A percentile compares a stretch with the other conserved stretches of the same genome.
Evolutionary conservation across 208 protist species (phyloP).

Genomic region (Spongospora subterranea): DNA sequence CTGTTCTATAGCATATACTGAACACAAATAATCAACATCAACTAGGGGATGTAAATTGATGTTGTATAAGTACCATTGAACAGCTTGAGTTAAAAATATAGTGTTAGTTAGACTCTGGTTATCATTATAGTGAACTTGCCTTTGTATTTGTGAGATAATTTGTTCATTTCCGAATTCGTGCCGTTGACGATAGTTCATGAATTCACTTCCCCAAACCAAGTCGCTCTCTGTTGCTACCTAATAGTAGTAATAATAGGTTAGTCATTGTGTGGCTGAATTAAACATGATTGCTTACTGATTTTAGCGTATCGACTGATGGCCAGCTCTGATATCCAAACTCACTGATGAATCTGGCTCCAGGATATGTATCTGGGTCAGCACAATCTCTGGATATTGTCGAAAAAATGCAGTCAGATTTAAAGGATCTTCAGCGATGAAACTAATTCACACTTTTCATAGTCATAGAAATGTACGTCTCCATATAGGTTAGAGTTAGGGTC

Average conservation of each 20-base stretch:
- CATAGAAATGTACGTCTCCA: conserved; percentile 43
- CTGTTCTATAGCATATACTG: conserved; percentile 61
- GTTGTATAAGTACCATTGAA: not conserved
- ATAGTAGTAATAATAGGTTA: not conserved
- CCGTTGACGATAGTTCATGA: not conserved
- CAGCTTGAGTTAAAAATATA: conserved; percentile 25
- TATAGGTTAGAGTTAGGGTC: not conserved
- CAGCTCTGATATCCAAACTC: conserved; percentile 47
- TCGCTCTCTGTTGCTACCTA: not conserved
- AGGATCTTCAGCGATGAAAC: not conserved
- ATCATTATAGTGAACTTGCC: not conserved
- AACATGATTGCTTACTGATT: not conserved
- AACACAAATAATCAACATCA: not conserved
- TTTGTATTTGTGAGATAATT: not conserved
- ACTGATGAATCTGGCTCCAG: conserved; percentile 7
- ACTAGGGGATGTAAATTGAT: not conserved
- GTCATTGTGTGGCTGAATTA: not conserved
- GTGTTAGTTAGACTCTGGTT: not conserved
- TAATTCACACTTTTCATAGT: conserved; percentile 9
- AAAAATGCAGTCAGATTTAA: not conserved
- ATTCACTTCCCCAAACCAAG: not conserved
- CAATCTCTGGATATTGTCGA: not conserved
- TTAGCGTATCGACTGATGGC: not conserved
- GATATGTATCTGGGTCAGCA: conserved; percentile 25
- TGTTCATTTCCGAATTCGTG: not conserved